A percentile compares a stretch with the other conserved stretches of the same genome.
phyloP scores from a whole-genome alignment of 768 basidiomycete genomes.

The Collybia sp. region DNA sequence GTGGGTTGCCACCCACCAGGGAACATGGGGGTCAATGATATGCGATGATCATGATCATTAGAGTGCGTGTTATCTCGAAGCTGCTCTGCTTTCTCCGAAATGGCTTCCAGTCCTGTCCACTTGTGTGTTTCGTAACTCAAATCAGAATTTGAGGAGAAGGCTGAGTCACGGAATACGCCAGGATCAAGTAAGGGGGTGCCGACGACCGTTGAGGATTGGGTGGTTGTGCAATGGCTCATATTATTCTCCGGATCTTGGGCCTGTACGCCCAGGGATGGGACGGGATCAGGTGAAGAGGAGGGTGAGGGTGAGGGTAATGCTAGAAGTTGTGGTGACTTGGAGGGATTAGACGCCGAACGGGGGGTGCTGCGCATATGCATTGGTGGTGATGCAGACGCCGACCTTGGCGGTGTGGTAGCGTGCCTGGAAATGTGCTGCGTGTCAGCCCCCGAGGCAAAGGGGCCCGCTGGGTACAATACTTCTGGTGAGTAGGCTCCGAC shows the following conservation, averaged over 20 bases:
- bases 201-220: too few relatives aligned
- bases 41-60: slow-evolving; percentile 11
- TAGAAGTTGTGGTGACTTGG: slow-evolving; percentile 35
- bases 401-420: slow-evolving; percentile 2
- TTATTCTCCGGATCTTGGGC: too few relatives aligned
- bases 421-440: not conserved
- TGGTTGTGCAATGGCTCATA: too few relatives aligned
- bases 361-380: slow-evolving; percentile 12
- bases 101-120: slow-evolving; percentile 44
- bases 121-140: slow-evolving; percentile 48
- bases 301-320: slow-evolving; percentile 17
- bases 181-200: slow-evolving; percentile 43
- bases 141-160: slow-evolving; percentile 45
- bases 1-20: slow-evolving; percentile 55
- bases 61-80: not conserved
- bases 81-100: slow-evolving; percentile 4
- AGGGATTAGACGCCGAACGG: slow-evolving; percentile 28
- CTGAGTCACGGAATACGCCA: slow-evolving; percentile 64
- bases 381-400: slow-evolving; percentile 3
- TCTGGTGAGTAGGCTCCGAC: slow-evolving; percentile 40
- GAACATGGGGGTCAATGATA: slow-evolving; percentile 30
- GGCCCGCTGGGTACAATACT: slow-evolving; percentile 27
- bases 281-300: slow-evolving; percentile 2
- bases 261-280: too few relatives aligned
- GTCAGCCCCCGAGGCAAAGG: slow-evolving; percentile 12